Base-by-base conservation (phyloP, 2,329 filamentous ascomycete genomes). In the Fusarium piperis region DNA sequence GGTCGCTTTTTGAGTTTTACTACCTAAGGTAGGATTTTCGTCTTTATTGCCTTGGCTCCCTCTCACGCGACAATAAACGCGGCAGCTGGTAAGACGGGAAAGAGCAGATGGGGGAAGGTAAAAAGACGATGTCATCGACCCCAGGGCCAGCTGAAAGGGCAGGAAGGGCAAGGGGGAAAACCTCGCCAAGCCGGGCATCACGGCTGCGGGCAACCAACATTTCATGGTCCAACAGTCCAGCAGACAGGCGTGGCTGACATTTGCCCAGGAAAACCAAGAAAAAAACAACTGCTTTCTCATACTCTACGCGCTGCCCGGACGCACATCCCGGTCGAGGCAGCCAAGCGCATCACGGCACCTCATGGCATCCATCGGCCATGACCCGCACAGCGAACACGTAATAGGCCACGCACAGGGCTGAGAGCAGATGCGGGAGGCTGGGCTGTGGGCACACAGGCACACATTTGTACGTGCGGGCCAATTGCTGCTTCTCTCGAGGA, bases 311-410 rank as follows among this genome's bases (percentile, higher is more conserved):
- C 46, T 51, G 46, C 46, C 16, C 26, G 26, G 46, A 28, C 46
- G 46, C 35, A 60, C 41, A 33, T 28, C 33, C 41, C 41, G 48
- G 33, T 38, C 44, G 46, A 28, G 26, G 46, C 46, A 28, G 46
- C 41, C 41, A 46, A 46, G 41, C 20, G 66, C 33, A 71, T 64
- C 64, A 53, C 55, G 59, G 68, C 46, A 51, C 46, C 46, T 51
- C 46, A 30, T 51, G 46, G 46, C 23, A 46, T 46, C 41, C 68
- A 71, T 60, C 64, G 51, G 64, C 64, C 68, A 71, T 72, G 69
- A 72, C 69, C 69, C 69, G 68, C 69, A 71, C 65, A 71, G 39
- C 30, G 11, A 48, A 71, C 65, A 62, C 65, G 69, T 72, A 71
- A 72, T 72, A 32, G 65, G 48, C 57, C 46, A 51, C 64, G 64